Evolutionary conservation across 805 yeast genomes (phyloP).

Genomic region (Sporopachydermia quercuum): DNA sequence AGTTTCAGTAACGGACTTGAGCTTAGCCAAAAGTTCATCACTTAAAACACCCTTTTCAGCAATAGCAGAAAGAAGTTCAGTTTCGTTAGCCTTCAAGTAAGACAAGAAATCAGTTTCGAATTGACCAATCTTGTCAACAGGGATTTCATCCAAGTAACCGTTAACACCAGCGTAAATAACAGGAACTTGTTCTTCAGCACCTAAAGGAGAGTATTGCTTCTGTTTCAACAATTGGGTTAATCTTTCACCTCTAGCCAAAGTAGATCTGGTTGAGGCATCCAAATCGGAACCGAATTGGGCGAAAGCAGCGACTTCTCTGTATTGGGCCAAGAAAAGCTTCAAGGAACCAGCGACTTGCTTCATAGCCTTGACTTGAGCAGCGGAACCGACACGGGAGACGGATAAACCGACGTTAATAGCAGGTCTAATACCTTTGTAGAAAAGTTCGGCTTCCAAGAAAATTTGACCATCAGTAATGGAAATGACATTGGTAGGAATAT

Average conservation of each 20-base stretch:
- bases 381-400: constrained; percentile 99
- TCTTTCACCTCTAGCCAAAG: constrained; percentile 99
- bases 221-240: constrained; percentile 97
- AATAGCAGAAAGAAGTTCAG: constrained; percentile 71
- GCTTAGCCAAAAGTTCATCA: constrained; percentile 70
- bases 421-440: constrained; percentile 99
- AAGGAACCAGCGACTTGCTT: constrained; percentile 99
- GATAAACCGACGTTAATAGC: constrained; percentile 99
- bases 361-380: constrained; percentile 99
- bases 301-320: constrained; percentile 99
- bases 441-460: constrained; percentile 97
- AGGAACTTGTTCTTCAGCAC: constrained; percentile 99
- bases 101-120: constrained; percentile 89
- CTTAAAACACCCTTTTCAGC: constrained; percentile 82
- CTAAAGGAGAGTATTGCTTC: constrained; percentile 90
- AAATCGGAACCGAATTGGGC: constrained; percentile 99
- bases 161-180: constrained; percentile 98
- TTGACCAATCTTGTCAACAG: constrained; percentile 74
- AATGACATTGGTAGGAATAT: constrained; percentile 95
- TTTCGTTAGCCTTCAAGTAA: constrained; percentile 81
- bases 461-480: constrained; percentile 97
- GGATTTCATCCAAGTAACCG: constrained; percentile 89
- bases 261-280: constrained; percentile 99
- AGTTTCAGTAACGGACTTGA: constrained; percentile 84
- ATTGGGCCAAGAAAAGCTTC: constrained; percentile 99